Percentiles rank a stretch among this genome's conserved stretches.
Conservation (phyloP, 768 basidiomycete species). For the Sutorius australiensis region DNA sequence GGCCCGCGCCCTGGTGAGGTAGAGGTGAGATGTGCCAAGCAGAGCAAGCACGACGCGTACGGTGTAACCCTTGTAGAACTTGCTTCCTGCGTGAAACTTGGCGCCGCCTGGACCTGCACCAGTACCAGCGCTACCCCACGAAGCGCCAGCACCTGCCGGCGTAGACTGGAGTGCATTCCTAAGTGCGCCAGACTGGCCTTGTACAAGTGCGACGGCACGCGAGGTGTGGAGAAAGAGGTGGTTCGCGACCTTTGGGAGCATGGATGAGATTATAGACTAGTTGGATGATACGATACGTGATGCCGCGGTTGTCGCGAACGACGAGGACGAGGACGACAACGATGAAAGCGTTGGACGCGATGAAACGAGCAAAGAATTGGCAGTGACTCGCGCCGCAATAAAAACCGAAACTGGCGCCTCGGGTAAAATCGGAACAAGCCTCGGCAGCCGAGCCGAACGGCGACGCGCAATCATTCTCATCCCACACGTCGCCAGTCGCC, state of each 20-base stretch:
- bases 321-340: neutral
- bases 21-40: conserved; percentile 1
- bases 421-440: conserved; percentile 18
- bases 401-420: conserved; percentile 16
- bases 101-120: conserved; percentile 64
- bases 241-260: conserved; percentile 85
- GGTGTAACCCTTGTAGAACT: conserved; percentile 65
- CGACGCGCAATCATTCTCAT: conserved; percentile 13
- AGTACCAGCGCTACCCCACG: conserved; percentile 49
- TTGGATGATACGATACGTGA: neutral
- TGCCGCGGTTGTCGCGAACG: neutral
- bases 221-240: conserved; percentile 71
- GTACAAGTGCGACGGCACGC: conserved; percentile 72
- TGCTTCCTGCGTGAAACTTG: conserved; percentile 67
- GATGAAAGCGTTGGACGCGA: neutral
- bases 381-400: conserved; percentile 2
- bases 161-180: conserved; percentile 71
- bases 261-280: conserved; percentile 29
- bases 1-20: conserved; percentile 54
- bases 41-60: conserved; percentile 37
- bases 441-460: conserved; percentile 7
- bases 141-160: conserved; percentile 44
- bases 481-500: conserved; percentile 29
- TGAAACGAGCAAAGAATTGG: no score
- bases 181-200: conserved; percentile 64